A percentile compares a stretch with the other conserved stretches of the same genome.
Evolutionary conservation across 345 rosid genomes (phyloP).

Genomic region (Eucalyptus regnans): DNA sequence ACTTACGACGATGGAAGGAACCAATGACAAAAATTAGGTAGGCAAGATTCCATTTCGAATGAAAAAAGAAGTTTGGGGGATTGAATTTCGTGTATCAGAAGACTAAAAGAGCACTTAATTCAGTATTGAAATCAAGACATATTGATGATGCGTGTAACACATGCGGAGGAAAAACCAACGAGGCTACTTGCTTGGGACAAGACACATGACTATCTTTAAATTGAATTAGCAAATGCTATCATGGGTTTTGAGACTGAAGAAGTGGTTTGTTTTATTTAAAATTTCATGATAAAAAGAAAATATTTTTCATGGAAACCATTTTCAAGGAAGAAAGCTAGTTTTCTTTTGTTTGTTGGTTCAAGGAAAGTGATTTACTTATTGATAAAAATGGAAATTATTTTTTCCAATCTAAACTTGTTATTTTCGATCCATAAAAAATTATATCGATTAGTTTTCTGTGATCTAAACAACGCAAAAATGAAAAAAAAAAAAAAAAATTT

Average conservation of each 20-base stretch:
- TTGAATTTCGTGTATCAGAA: neutral
- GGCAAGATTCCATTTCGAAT: neutral
- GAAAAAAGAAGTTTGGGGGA: neutral
- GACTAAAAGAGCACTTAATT: neutral
- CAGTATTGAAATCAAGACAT: neutral
- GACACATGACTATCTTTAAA: neutral
- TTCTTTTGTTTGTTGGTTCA: neutral
- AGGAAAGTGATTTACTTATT: neutral
- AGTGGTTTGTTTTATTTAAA: neutral
- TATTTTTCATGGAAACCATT: neutral
- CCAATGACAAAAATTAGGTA: neutral
- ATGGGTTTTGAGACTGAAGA: neutral
- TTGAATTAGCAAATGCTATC: neutral
- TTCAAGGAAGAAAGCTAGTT: neutral
- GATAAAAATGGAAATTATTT: neutral
- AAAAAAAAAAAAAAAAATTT: too few relatives aligned
- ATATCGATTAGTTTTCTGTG: neutral
- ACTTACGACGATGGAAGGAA: neutral
- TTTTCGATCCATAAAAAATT: neutral
- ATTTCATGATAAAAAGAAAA: neutral
- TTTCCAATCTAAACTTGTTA: neutral
- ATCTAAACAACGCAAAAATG: neutral
- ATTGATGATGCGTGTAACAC: neutral
- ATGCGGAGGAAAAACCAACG: neutral
- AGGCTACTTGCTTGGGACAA: neutral